Evolutionary conservation across 73 alveolate genomes (phyloP), one percentile per base, ranked within the genome.

Genomic region (Uronychia setigera): DNA sequence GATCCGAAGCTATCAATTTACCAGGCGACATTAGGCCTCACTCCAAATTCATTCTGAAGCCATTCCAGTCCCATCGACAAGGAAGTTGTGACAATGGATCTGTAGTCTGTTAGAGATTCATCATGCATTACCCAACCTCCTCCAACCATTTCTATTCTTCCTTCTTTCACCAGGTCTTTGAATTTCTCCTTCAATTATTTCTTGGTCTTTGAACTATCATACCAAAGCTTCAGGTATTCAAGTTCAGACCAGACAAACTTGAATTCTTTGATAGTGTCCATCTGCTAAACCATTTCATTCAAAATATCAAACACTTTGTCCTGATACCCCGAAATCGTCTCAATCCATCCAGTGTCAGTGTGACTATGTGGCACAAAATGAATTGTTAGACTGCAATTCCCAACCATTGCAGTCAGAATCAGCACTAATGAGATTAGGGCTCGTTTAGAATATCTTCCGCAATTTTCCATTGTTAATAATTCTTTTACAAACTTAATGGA

Each of bases 121-220:
- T 97, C 99, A 82, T 91, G 85, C 89, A 90, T 86, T 1, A 97
- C 97, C 97, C 97, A 97, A 31, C 99, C 98, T 1, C 99, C 99
- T 34, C 97, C 96, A 0, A 96, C 99, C 76, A 97, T 80, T 95
- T 97, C 97, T 26, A 97, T 46, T 85, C 96, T 84, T 77, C 94
- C 93, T 32, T 85, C 76, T 78, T 93, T 31, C 26, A 96, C 90
- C 35, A 97, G 77, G 30, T 77, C 34, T 58, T 83, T 67, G 27
- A 97, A 76, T 74, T 85, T 79, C 29, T 82, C 79, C 58, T 76
- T 28, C 58, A n/a, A n/a, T n/a, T n/a, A n/a, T n/a, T 85, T 78
- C 33, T 60, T 33, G 26, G 59, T 32, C 26, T 60, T 79, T 31
- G 32, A 59, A 0, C 27, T 77, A 35, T 81, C 86, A 67, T 79